A percentile compares a stretch with the other conserved stretches of the same genome.
phyloP scores from a whole-genome alignment of 202 grass and related monocot genomes.

The Panicum virgatum region DNA sequence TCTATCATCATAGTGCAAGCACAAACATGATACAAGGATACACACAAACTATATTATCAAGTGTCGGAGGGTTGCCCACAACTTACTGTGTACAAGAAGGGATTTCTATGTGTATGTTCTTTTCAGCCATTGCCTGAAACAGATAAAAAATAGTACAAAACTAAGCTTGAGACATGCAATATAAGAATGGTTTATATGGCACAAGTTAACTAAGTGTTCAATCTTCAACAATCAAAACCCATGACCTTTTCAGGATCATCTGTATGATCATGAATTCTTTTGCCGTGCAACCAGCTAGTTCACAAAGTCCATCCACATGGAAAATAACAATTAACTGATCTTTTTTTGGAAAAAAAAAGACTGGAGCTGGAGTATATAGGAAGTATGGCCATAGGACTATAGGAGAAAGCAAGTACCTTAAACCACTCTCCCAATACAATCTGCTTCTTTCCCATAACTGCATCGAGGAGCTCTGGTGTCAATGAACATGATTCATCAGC shows the following conservation, averaged over 20 bases:
- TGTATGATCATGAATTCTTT: not conserved
- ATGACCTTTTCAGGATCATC: not conserved
- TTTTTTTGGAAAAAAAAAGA: conserved; percentile 2
- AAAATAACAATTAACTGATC: conserved; percentile 11
- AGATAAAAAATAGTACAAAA: conserved; percentile 11
- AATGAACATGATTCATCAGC: conserved; percentile 74
- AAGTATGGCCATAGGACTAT: conserved; percentile 9
- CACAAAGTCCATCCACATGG: conserved; percentile 33
- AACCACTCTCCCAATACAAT: conserved; percentile 73
- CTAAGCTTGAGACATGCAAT: conserved; percentile 19
- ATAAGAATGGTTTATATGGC: conserved; percentile 1
- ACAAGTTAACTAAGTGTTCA: conserved; percentile 3
- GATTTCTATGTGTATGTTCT: conserved; percentile 70
- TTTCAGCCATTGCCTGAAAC: conserved; percentile 68
- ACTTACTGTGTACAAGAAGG: conserved; percentile 82
- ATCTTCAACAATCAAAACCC: conserved; percentile 27
- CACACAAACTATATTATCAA: conserved; percentile 21
- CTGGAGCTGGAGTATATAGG: conserved; percentile 8
- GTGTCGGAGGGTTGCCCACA: conserved; percentile 20
- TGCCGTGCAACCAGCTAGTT: conserved; percentile 6
- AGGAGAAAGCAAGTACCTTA: conserved; percentile 57
- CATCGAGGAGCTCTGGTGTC: conserved; percentile 76
- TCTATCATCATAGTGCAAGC: conserved; percentile 22
- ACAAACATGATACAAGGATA: conserved; percentile 4
- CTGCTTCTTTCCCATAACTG: conserved; percentile 67